A percentile compares a stretch with the other conserved stretches of the same genome.
phyloP scores from a whole-genome alignment of 2,329 filamentous ascomycete species.

The Sporothrix euskadiensis region DNA sequence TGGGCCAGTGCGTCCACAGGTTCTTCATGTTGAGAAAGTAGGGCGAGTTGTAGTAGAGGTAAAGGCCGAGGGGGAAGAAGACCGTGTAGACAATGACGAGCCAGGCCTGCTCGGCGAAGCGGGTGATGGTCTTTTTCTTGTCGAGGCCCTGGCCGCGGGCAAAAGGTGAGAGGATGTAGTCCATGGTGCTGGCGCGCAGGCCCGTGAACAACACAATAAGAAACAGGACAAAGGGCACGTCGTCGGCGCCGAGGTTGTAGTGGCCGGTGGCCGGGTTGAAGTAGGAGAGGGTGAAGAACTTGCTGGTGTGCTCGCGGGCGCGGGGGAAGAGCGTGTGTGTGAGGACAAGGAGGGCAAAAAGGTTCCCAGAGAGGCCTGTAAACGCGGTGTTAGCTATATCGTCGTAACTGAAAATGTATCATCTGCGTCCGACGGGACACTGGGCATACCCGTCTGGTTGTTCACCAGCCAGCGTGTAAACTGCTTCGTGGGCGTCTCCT shows the following conservation, averaged over 20 bases:
- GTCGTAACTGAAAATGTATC: background rate
- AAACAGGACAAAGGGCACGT: constrained; percentile 73
- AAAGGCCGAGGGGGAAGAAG: constrained; percentile 86
- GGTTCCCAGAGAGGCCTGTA: constrained; percentile 79
- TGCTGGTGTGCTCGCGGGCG: constrained; percentile 74
- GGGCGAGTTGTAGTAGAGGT: constrained; percentile 73
- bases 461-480: constrained; percentile 70
- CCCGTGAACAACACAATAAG: constrained; percentile 86
- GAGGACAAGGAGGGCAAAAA: constrained; percentile 78
- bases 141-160: constrained; percentile 71
- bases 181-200: constrained; percentile 79
- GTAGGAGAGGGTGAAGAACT: constrained; percentile 87
- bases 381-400: background rate
- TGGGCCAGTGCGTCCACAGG: constrained; percentile 84
- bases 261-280: constrained; percentile 66
- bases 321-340: constrained; percentile 81
- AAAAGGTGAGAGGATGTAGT: constrained; percentile 79
- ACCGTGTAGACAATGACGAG: constrained; percentile 77
- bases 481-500: constrained; percentile 61
- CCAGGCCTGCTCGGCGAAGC: constrained; percentile 96
- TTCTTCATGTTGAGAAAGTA: constrained; percentile 76
- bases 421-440: constrained; percentile 27
- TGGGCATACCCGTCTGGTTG: constrained; percentile 72
- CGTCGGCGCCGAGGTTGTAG: constrained; percentile 78
- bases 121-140: constrained; percentile 72